Conservation (phyloP, 2,329 filamentous ascomycete species). For the Diaporthe aspalathi region DNA sequence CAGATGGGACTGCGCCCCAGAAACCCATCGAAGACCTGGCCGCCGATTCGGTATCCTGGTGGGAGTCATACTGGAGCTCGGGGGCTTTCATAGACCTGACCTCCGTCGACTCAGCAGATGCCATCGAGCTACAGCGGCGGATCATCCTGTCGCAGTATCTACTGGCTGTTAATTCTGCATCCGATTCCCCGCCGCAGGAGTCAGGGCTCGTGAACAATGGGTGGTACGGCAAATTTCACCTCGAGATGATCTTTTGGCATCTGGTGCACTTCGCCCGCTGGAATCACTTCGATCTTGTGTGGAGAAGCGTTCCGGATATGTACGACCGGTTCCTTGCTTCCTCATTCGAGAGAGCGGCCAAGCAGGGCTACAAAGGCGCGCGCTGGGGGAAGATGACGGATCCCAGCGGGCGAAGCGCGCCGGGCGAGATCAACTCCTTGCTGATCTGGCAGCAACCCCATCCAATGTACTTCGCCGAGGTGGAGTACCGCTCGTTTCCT, state of each 20-base stretch:
- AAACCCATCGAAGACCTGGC: constrained; percentile 45
- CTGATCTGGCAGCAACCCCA: constrained; percentile 74
- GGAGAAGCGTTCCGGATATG: constrained; percentile 56
- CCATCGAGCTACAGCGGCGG: constrained; percentile 63
- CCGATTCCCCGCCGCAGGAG: constrained; percentile 58
- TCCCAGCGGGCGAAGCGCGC: constrained; percentile 64
- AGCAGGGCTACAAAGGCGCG: constrained; percentile 57
- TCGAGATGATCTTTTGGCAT: constrained; percentile 68
- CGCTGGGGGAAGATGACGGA: constrained; percentile 68
- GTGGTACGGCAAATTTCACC: constrained; percentile 68
- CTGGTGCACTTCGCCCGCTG: constrained; percentile 62
- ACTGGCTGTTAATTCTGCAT: constrained; percentile 63
- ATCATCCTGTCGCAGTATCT: constrained; percentile 66
- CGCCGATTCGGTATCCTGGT: constrained; percentile 54
- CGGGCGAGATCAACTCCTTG: constrained; percentile 70
- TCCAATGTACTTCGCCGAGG: constrained; percentile 69
- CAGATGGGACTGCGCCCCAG: constrained; percentile 41
- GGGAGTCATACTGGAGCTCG: constrained; percentile 61
- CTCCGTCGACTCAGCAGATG: constrained; percentile 51
- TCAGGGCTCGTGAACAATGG: constrained; percentile 64
- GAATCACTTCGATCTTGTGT: constrained; percentile 58
- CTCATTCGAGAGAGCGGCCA: constrained; percentile 50
- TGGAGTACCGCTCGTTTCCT: constrained; percentile 62
- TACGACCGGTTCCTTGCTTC: constrained; percentile 60
- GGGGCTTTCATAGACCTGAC: constrained; percentile 65